Conservation (phyloP, 768 basidiomycete genomes). For the Pluteus cervinus region DNA sequence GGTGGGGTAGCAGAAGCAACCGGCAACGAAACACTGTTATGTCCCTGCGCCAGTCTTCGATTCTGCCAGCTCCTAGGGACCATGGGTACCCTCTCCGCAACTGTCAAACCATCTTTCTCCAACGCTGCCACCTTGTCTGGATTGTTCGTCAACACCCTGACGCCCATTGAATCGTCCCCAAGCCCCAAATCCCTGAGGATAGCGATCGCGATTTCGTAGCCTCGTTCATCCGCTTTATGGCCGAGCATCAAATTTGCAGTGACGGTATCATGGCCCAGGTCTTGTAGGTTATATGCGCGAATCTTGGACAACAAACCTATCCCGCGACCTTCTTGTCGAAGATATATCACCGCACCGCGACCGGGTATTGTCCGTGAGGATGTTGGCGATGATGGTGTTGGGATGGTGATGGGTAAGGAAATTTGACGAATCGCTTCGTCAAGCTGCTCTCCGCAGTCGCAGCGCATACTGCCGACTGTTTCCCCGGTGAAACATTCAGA, state of each 20-base stretch:
- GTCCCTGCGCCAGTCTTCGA: constrained; percentile 21
- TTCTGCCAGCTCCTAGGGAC: constrained; percentile 85
- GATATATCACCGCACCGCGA: constrained; percentile 89
- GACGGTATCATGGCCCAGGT: constrained; percentile 98
- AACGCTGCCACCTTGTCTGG: constrained; percentile 93
- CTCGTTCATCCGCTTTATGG: constrained; percentile 88
- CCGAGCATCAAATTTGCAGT: constrained; percentile 95
- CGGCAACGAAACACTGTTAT: constrained; percentile 10
- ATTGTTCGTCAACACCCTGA: constrained; percentile 92
- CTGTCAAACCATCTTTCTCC: constrained; percentile 72
- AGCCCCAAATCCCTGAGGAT: constrained; percentile 87
- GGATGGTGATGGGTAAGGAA: constrained; percentile 56
- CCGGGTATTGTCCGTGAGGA: constrained; percentile 56
- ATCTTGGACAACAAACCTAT: constrained; percentile 96
- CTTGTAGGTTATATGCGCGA: constrained; percentile 95
- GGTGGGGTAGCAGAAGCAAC: not conserved
- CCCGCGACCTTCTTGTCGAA: constrained; percentile 96
- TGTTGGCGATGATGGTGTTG: constrained; percentile 23
- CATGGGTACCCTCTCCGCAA: constrained; percentile 89
- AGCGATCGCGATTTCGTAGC: constrained; percentile 86
- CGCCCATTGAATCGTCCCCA: constrained; percentile 42
- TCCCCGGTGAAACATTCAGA: constrained; percentile 99
- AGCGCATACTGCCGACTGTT: constrained; percentile 96
- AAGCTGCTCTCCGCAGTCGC: constrained; percentile 97
- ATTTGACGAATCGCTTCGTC: constrained; percentile 96